A percentile compares a stretch with the other conserved stretches of the same genome.
These are phyloP conservation scores for Salix udensis DNA, from an alignment of 345 rosid species.

Conservation along the genomic window DNA sequence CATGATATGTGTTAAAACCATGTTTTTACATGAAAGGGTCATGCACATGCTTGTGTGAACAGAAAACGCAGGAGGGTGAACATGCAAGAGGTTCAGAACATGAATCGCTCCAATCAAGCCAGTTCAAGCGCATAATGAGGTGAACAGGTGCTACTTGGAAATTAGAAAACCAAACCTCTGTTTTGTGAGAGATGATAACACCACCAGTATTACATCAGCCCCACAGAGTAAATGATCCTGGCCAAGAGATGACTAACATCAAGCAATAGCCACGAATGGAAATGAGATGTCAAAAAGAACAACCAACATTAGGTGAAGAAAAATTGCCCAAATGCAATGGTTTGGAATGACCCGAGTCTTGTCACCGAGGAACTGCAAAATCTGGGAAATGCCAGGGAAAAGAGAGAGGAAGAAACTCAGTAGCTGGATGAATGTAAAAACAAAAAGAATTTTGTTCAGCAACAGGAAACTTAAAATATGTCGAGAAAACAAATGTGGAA, in stretches of 20 bases:
- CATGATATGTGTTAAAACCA: not conserved
- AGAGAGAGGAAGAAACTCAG: slow-evolving; percentile 33
- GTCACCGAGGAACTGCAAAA: slow-evolving; percentile 80
- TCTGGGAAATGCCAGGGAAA: slow-evolving; percentile 42
- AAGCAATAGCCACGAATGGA: slow-evolving; percentile 6
- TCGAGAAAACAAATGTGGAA: slow-evolving; percentile 1
- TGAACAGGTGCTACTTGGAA: not conserved
- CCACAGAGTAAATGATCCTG: not conserved
- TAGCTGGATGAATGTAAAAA: slow-evolving; percentile 7
- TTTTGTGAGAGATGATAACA: not conserved
- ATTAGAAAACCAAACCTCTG: not conserved
- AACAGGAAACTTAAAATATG: slow-evolving; percentile 10
- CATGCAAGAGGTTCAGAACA: not conserved
- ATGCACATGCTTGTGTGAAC: not conserved
- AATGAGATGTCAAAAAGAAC: slow-evolving; percentile 7
- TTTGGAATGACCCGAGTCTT: slow-evolving; percentile 21
- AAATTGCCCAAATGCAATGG: slow-evolving; percentile 18
- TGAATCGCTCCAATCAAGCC: not conserved
- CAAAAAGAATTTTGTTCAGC: not conserved
- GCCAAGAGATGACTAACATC: slow-evolving; percentile 1
- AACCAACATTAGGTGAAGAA: slow-evolving; percentile 3
- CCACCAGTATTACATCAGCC: not conserved
- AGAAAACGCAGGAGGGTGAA: not conserved
- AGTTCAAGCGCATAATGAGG: not conserved
- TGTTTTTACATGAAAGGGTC: not conserved